These are phyloP conservation scores for Fusarium burgessii DNA, from an alignment of 2,329 filamentous ascomycete genomes.

Conservation along the genomic window DNA sequence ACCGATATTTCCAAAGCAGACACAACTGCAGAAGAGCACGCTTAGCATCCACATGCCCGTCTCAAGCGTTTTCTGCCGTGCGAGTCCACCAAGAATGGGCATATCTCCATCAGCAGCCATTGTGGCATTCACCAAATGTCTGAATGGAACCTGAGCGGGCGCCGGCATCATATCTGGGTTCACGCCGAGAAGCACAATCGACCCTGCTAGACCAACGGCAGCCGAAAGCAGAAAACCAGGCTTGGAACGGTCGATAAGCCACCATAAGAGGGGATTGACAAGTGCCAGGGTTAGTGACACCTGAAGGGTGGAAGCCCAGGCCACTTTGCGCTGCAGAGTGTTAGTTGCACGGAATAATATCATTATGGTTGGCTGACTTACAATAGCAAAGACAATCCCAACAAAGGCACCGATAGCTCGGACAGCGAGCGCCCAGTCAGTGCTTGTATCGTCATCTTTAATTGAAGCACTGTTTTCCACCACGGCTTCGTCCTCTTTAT, in stretches of 20 bases:
- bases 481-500: conserved; percentile 48
- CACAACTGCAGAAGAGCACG: conserved; percentile 92
- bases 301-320: conserved; percentile 96
- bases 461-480: conserved; percentile 45
- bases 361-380: conserved; percentile 60
- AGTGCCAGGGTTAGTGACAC: conserved; percentile 89
- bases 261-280: conserved; percentile 95
- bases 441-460: conserved; percentile 58
- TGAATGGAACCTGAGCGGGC: conserved; percentile 60
- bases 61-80: conserved; percentile 73
- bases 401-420: conserved; percentile 71
- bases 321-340: conserved; percentile 78
- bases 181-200: conserved; percentile 77
- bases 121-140: conserved; percentile 33
- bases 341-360: conserved; percentile 20
- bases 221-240: conserved; percentile 85
- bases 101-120: conserved; percentile 22
- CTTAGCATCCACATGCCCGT: conserved; percentile 90
- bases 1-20: conserved; percentile 97
- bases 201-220: conserved; percentile 78
- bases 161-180: conserved; percentile 83
- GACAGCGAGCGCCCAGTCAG: conserved; percentile 78
- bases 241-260: conserved; percentile 90
- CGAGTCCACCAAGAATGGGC: conserved; percentile 61
- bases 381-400: conserved; percentile 77